Conservation (phyloP, 2,329 filamentous ascomycete genomes). For the Chaetoscypha palmicola region DNA sequence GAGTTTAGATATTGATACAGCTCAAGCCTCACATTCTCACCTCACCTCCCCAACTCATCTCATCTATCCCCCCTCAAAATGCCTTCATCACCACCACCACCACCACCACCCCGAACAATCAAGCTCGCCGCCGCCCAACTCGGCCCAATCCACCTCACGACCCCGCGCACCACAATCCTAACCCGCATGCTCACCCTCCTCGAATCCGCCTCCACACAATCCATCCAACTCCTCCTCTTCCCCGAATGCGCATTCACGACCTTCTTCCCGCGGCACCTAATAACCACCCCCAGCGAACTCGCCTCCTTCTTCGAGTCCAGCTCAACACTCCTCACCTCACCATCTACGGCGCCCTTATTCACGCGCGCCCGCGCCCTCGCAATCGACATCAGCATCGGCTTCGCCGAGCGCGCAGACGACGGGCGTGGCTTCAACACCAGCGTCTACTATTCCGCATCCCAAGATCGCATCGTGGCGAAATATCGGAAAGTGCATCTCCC, state of each 20-base stretch:
- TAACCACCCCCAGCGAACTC: constrained; percentile 38
- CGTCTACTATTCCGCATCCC: constrained; percentile 43
- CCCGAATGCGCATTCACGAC: constrained; percentile 50
- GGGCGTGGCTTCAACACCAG: constrained; percentile 44
- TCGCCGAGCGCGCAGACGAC: constrained; percentile 40
- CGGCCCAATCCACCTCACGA: constrained; percentile 39
- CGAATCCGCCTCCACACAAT: constrained; percentile 36
- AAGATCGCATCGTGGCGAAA: constrained; percentile 39
- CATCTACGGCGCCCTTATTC: constrained; percentile 42
- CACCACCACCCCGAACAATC: too few relatives aligned
- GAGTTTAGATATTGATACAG: too few relatives aligned
- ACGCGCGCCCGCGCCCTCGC: constrained; percentile 39
- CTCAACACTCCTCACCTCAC: constrained; percentile 36
- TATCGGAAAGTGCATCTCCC: constrained; percentile 51
- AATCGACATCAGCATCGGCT: constrained; percentile 47
- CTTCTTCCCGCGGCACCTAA: constrained; percentile 48
- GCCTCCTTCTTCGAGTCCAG: constrained; percentile 44
- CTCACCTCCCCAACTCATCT: too few relatives aligned
- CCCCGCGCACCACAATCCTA: constrained; percentile 38
- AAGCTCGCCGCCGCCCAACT: constrained; percentile 49
- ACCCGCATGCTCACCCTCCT: constrained; percentile 44
- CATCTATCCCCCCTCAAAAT: too few relatives aligned
- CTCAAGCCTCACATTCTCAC: too few relatives aligned
- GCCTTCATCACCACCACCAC: too few relatives aligned
- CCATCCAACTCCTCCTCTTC: constrained; percentile 44